Conservation (phyloP, 1,139 yeast genomes). For the Lodderomyces beijingensis region DNA sequence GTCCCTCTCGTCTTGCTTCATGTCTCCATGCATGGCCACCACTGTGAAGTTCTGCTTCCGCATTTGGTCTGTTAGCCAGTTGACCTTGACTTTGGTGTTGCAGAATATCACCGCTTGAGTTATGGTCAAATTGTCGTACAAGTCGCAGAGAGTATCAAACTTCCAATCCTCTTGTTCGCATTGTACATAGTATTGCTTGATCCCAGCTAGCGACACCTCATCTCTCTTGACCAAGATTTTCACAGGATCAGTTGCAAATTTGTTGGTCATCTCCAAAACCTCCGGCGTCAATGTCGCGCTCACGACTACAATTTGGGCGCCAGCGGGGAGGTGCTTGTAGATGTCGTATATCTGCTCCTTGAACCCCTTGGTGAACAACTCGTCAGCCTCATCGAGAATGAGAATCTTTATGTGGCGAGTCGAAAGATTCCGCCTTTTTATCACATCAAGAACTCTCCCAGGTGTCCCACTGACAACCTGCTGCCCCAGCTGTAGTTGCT, state of each 20-base stretch:
- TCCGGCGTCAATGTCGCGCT: constrained; percentile 89
- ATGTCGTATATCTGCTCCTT: constrained; percentile 90
- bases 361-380: constrained; percentile 83
- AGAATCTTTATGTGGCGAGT: constrained; percentile 77
- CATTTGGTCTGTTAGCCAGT: constrained; percentile 84
- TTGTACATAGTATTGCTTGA: constrained; percentile 79
- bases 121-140: constrained; percentile 89
- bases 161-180: constrained; percentile 95
- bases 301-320: constrained; percentile 88
- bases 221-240: constrained; percentile 88
- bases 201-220: constrained; percentile 84
- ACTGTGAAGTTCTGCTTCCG: constrained; percentile 89
- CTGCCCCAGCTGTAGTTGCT: constrained; percentile 69
- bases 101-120: constrained; percentile 97
- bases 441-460: constrained; percentile 86
- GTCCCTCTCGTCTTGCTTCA: constrained; percentile 96
- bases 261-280: constrained; percentile 79
- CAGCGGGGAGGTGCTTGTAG: constrained; percentile 71
- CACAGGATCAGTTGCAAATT: constrained; percentile 88
- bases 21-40: constrained; percentile 95
- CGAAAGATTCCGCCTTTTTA: constrained; percentile 65
- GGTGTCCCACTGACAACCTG: constrained; percentile 98
- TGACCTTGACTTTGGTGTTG: constrained; percentile 98
- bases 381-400: constrained; percentile 93
- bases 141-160: constrained; percentile 87